phyloP scores from a whole-genome alignment of 2,329 filamentous ascomycete species.

The Talaromyces sp. region DNA sequence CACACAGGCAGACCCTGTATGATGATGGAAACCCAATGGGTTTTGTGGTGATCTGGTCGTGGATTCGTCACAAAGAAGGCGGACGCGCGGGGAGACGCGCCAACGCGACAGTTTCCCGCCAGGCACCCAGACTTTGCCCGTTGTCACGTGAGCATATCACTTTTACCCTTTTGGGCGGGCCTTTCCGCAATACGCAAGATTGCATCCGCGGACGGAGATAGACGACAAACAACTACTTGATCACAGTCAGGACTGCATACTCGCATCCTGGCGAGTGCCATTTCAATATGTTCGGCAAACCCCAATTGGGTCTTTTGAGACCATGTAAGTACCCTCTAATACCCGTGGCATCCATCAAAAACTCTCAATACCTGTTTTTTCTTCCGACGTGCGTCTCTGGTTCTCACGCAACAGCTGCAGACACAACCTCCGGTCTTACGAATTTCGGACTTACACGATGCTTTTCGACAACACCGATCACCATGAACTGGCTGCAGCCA shows the following conservation, averaged over 20 bases:
- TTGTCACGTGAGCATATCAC: conserved; percentile 10
- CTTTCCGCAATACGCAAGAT: conserved; percentile 2
- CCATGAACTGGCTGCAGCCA: conserved; percentile 75
- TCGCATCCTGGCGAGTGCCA: background rate
- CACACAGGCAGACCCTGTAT: background rate
- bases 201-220: background rate
- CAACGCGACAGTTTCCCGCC: conserved; percentile 12
- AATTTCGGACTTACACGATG: conserved; percentile 48
- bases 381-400: background rate
- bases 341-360: background rate
- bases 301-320: conserved; percentile 30
- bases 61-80: background rate
- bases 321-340: conserved; percentile 25
- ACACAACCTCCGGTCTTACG: conserved; percentile 20
- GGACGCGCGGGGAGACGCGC: conserved; percentile 23
- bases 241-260: background rate
- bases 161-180: conserved; percentile 10
- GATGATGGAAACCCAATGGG: background rate
- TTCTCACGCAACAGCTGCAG: conserved; percentile 16
- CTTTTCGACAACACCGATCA: conserved; percentile 67
- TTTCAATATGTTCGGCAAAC: conserved; percentile 29
- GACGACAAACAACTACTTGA: background rate
- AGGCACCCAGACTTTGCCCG: background rate
- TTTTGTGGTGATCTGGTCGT: background rate
- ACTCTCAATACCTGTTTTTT: background rate